Evolutionary conservation across 768 basidiomycete species (phyloP).

Genomic region (Suillus decipiens): DNA sequence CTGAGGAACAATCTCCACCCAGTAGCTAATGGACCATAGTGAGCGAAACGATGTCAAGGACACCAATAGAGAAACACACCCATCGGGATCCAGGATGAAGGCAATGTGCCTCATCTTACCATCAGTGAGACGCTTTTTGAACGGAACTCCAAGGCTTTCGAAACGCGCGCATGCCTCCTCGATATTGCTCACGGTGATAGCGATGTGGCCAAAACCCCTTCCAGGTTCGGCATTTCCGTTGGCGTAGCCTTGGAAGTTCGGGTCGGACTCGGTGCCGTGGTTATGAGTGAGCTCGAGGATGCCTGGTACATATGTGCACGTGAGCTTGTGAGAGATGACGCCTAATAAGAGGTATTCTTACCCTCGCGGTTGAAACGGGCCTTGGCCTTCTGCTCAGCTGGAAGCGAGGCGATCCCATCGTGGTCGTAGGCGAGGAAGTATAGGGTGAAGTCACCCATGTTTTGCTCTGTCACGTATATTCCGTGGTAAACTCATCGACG

Average conservation of each 20-base stretch:
- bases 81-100: slow-evolving; percentile 85
- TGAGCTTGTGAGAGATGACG: slow-evolving; percentile 2
- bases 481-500: slow-evolving; percentile 13
- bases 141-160: slow-evolving; percentile 74
- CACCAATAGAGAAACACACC: slow-evolving; percentile 40
- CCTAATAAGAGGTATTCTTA: slow-evolving; percentile 21
- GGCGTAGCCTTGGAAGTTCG: slow-evolving; percentile 78
- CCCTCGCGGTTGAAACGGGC: slow-evolving; percentile 68
- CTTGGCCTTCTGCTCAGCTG: slow-evolving; percentile 53
- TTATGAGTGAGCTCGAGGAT: slow-evolving; percentile 87
- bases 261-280: slow-evolving; percentile 85
- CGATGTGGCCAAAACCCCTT: slow-evolving; percentile 83
- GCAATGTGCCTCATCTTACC: slow-evolving; percentile 87
- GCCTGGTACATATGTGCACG: slow-evolving; percentile 39
- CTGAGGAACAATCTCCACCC: slow-evolving; percentile 57
- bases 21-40: slow-evolving; percentile 43
- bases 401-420: slow-evolving; percentile 46
- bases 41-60: not conserved
- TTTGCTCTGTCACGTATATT: slow-evolving; percentile 42
- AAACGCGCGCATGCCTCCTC: slow-evolving; percentile 83
- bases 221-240: slow-evolving; percentile 86
- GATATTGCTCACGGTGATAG: slow-evolving; percentile 81
- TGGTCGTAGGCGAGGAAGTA: slow-evolving; percentile 87
- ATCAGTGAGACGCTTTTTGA: slow-evolving; percentile 86
- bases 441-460: slow-evolving; percentile 66